Percentiles rank a stretch among this genome's conserved stretches.
Evolutionary conservation across 768 basidiomycete genomes (phyloP).

Genomic region (Lactarius deliciosus): DNA sequence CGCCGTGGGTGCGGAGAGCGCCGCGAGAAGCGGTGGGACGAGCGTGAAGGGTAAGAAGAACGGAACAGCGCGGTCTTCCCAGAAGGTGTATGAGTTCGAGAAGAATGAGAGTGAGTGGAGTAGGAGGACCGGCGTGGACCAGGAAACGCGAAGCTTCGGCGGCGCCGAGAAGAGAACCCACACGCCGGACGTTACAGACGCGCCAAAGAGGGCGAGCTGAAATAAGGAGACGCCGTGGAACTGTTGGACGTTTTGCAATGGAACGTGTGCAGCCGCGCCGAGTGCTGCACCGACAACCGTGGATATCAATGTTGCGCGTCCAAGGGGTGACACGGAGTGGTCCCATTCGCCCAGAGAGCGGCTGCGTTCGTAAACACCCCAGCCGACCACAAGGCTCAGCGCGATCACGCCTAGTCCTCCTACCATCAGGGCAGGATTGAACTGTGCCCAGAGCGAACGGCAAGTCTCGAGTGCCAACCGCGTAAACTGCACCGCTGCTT

Average conservation of each 20-base stretch:
- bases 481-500: constrained; percentile 48
- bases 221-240: constrained; percentile 31
- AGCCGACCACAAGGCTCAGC: constrained; percentile 53
- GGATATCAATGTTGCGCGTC: constrained; percentile 10
- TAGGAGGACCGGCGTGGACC: constrained; percentile 46
- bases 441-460: constrained; percentile 92
- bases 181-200: constrained; percentile 41
- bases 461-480: constrained; percentile 66
- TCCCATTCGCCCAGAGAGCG: constrained; percentile 44
- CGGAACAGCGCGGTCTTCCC: constrained; percentile 85
- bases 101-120: constrained; percentile 77
- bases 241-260: neutral
- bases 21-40: constrained; percentile 56
- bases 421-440: constrained; percentile 75
- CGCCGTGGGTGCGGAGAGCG: constrained; percentile 64
- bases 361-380: constrained; percentile 55
- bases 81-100: constrained; percentile 96
- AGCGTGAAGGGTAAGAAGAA: constrained; percentile 72
- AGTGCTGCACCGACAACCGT: constrained; percentile 15
- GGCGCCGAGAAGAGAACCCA: constrained; percentile 29
- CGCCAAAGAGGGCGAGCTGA: constrained; percentile 26
- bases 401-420: constrained; percentile 66
- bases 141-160: constrained; percentile 34
- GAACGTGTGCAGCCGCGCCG: neutral
- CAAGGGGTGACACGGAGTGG: constrained; percentile 39